Evolutionary conservation across 2,329 filamentous ascomycete genomes (phyloP).

Genomic region (Thermoascus crustaceus): DNA sequence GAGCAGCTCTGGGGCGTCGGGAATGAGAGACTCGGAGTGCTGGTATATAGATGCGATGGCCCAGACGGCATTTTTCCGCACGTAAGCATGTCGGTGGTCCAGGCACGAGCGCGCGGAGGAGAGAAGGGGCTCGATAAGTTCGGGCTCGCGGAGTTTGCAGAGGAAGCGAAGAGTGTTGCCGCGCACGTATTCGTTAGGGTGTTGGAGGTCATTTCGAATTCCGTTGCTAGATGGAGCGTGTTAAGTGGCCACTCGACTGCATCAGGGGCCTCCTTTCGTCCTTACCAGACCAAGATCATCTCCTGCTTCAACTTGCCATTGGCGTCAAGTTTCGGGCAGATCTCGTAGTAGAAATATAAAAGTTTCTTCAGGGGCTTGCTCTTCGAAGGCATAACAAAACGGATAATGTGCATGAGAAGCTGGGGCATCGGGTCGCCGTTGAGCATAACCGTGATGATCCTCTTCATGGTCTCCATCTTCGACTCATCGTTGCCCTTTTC

Average conservation of each 20-base stretch:
- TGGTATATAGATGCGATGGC: conserved; percentile 86
- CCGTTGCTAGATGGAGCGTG: conserved; percentile 71
- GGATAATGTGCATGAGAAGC: conserved; percentile 98
- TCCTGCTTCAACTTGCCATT: conserved; percentile 96
- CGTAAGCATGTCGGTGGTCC: conserved; percentile 93
- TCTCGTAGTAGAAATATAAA: conserved; percentile 98
- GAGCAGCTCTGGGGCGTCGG: conserved; percentile 89
- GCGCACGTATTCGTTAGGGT: conserved; percentile 95
- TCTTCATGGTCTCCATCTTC: conserved; percentile 94
- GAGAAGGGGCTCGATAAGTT: conserved; percentile 91
- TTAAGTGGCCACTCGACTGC: no score
- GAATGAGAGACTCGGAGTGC: conserved; percentile 85
- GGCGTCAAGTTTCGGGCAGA: conserved; percentile 90
- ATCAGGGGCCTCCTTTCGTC: no score
- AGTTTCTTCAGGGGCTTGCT: conserved; percentile 96
- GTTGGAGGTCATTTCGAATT: conserved; percentile 93
- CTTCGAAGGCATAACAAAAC: conserved; percentile 98
- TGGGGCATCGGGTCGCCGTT: conserved; percentile 95
- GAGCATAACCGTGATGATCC: conserved; percentile 92
- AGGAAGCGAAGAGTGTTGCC: conserved; percentile 98
- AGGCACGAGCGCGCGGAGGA: conserved; percentile 87
- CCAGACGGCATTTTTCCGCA: conserved; percentile 96
- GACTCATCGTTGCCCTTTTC: conserved; percentile 90
- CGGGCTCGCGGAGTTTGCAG: conserved; percentile 88
- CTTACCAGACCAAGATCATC: conserved; percentile 97